A percentile compares a stretch with the other conserved stretches of the same genome.
These are phyloP conservation scores for Plectranthus barbatus DNA, from an alignment of 257 asterid genomes.

Conservation along the genomic window DNA sequence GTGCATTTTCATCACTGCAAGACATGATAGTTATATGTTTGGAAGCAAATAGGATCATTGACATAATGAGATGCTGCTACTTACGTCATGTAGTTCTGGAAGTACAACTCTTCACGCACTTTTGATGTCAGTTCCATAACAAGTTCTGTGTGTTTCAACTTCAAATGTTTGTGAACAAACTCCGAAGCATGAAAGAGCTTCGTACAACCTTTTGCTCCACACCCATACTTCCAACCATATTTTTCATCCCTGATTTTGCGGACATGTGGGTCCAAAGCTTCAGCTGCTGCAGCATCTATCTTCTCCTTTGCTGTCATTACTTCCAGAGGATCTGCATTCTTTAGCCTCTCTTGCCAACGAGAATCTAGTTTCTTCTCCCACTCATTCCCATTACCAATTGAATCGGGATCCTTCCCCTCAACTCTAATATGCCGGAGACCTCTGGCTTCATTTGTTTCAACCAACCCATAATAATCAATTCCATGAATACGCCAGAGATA, in stretches of 20 bases:
- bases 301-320: constrained; percentile 89
- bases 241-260: constrained; percentile 98
- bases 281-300: constrained; percentile 80
- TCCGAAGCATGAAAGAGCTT: constrained; percentile 97
- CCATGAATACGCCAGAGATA: constrained; percentile 99
- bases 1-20: constrained; percentile 87
- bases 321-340: constrained; percentile 83
- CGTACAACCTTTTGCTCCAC: constrained; percentile 99
- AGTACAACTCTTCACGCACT: constrained; percentile 87
- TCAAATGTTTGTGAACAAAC: constrained; percentile 86
- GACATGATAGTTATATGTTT: constrained; percentile 16
- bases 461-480: constrained; percentile 82
- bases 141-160: constrained; percentile 86
- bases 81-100: constrained; percentile 93
- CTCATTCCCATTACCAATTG: constrained; percentile 50
- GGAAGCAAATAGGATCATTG: constrained; percentile 2
- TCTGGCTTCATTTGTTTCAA: constrained; percentile 79
- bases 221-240: constrained; percentile 99
- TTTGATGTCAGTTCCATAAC: constrained; percentile 64
- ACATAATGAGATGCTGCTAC: constrained; percentile 14
- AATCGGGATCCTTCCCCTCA: constrained; percentile 54
- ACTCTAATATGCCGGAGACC: constrained; percentile 80
- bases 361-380: constrained; percentile 81
- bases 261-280: constrained; percentile 82
- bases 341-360: constrained; percentile 86